These are phyloP conservation scores for Pichia kluyveri DNA, from an alignment of 805 yeast genomes.

Conservation along the genomic window DNA sequence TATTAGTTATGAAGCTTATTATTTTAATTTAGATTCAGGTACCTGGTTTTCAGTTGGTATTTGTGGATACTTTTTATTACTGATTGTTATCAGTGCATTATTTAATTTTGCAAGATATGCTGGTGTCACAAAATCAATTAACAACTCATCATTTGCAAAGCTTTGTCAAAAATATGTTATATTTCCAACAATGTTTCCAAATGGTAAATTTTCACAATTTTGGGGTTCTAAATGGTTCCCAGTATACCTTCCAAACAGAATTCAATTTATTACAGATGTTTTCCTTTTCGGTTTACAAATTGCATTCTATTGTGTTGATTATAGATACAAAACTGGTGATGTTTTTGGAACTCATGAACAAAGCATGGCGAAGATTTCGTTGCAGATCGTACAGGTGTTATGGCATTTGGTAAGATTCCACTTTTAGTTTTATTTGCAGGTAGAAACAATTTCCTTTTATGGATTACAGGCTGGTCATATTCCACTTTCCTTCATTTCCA, in stretches of 20 bases:
- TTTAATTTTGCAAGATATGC: conserved; percentile 24
- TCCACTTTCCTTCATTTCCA: conserved; percentile 47
- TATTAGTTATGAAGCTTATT: conserved; percentile 11
- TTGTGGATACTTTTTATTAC: conserved; percentile 30
- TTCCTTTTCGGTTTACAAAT: conserved; percentile 20
- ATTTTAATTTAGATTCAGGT: conserved; percentile 20
- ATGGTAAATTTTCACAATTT: conserved; percentile 13
- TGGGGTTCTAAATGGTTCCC: conserved; percentile 14
- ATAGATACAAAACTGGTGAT: conserved; percentile 9
- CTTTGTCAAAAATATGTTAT: conserved; percentile 27
- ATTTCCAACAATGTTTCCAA: conserved; percentile 30
- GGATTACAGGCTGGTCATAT: conserved; percentile 35
- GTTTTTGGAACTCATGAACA: conserved; percentile 24
- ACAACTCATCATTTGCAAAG: conserved; percentile 17
- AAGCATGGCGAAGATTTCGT: conserved; percentile 24
- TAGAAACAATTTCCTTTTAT: conserved; percentile 35
- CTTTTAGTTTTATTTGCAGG: conserved; percentile 38
- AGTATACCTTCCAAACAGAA: conserved; percentile 24
- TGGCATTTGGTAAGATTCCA: conserved; percentile 33
- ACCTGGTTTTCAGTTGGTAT: conserved; percentile 28
- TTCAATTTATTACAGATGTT: conserved; percentile 23
- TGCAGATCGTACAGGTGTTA: conserved; percentile 31
- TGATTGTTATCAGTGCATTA: conserved; percentile 29
- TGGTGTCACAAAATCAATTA: conserved; percentile 22
- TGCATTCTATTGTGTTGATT: conserved; percentile 15